A percentile compares a stretch with the other conserved stretches of the same genome.
Conservation (phyloP, 164 flowering plant species). For the Magnolia changhungtana region DNA sequence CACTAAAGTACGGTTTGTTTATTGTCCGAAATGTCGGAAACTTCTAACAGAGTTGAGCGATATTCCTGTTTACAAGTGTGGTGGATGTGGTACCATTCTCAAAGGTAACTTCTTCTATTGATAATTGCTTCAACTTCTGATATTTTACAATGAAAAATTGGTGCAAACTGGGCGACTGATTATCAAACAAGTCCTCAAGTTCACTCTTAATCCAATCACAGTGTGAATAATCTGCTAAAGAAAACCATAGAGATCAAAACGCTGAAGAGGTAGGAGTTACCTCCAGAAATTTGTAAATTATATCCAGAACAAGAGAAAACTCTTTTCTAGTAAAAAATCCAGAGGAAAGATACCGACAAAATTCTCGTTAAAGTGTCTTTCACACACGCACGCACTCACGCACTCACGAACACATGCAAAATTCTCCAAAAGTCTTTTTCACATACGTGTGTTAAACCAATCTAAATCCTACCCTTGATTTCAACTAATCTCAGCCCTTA, state of each 20-base stretch:
- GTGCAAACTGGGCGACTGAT: neutral
- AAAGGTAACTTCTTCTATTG: conserved; percentile 42
- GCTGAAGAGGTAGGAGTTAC: too few species aligned
- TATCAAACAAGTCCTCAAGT: neutral
- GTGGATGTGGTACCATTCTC: conserved; percentile 63
- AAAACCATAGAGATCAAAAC: neutral
- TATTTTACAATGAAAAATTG: neutral
- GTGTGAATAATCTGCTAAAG: neutral
- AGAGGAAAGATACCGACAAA: too few species aligned
- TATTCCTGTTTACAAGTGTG: conserved; percentile 63
- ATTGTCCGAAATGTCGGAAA: conserved; percentile 63
- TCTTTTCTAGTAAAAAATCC: too few species aligned
- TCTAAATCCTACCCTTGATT: too few species aligned
- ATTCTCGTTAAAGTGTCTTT: too few species aligned
- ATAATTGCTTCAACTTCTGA: neutral
- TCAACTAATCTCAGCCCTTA: too few species aligned
- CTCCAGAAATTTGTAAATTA: too few species aligned
- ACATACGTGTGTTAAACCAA: too few species aligned
- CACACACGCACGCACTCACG: too few species aligned
- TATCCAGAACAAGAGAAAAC: too few species aligned
- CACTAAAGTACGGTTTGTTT: conserved; percentile 50
- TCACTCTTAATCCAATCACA: neutral
- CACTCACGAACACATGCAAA: too few species aligned
- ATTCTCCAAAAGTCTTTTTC: too few species aligned
- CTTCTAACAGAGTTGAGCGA: conserved; percentile 56